Conservation (phyloP, 176 grass and related monocot genomes). For the Ensete glaucum region DNA sequence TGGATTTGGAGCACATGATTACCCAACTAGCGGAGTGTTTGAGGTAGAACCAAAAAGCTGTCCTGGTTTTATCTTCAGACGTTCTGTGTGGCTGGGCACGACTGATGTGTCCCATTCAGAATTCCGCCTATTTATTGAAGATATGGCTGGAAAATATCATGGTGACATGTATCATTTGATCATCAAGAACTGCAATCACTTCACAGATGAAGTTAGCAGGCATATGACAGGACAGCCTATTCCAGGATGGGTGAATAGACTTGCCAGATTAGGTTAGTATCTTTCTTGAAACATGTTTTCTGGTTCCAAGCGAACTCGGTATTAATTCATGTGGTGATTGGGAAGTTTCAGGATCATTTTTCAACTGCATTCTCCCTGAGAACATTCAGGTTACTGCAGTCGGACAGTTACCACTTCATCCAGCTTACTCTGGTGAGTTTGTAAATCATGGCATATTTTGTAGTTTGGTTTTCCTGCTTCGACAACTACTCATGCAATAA, state of each 20-base stretch:
- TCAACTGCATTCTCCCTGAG: constrained; percentile 65
- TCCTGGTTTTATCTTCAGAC: constrained; percentile 61
- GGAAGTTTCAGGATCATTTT: constrained; percentile 56
- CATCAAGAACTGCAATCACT: constrained; percentile 84
- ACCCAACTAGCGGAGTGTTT: constrained; percentile 64
- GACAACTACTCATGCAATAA: neutral
- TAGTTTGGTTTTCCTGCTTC: neutral
- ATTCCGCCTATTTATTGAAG: constrained; percentile 53
- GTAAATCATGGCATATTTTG: neutral
- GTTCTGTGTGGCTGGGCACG: constrained; percentile 49
- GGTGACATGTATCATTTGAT: constrained; percentile 67
- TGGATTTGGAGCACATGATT: constrained; percentile 74
- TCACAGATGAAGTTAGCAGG: constrained; percentile 63
- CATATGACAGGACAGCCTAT: constrained; percentile 42
- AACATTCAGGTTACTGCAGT: constrained; percentile 71
- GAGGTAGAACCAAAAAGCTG: constrained; percentile 70
- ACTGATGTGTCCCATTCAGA: constrained; percentile 54
- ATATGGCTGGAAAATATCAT: constrained; percentile 53
- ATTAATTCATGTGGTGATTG: neutral
- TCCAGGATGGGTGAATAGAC: constrained; percentile 73
- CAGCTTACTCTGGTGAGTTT: constrained; percentile 53
- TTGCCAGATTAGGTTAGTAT: constrained; percentile 72
- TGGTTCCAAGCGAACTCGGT: neutral
- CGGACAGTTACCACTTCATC: constrained; percentile 42
- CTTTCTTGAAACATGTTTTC: neutral